Conservation (phyloP, 2,329 filamentous ascomycete species). For the Colletotrichum shisoi region DNA sequence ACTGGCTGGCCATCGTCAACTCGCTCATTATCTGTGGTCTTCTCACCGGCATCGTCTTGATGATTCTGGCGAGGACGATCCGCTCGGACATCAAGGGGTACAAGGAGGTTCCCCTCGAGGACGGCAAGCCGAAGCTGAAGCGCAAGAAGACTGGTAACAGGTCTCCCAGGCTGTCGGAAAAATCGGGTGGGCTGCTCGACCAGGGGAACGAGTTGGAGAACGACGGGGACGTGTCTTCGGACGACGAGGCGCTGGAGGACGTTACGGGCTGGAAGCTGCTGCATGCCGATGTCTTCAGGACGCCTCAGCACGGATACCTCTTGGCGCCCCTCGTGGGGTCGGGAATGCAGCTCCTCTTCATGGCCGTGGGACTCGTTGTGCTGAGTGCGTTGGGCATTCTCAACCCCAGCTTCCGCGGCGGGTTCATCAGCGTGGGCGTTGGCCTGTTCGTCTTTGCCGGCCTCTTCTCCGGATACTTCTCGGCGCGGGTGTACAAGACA, state of each 20-base stretch:
- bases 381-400: slow-evolving; percentile 79
- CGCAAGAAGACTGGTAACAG: slow-evolving; percentile 54
- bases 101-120: slow-evolving; percentile 71
- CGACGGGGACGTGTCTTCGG: slow-evolving; percentile 66
- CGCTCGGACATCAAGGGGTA: slow-evolving; percentile 79
- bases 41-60: slow-evolving; percentile 78
- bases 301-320: slow-evolving; percentile 73
- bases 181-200: slow-evolving; percentile 67
- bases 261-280: slow-evolving; percentile 87
- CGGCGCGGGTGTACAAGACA: slow-evolving; percentile 81
- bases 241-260: slow-evolving; percentile 79
- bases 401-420: slow-evolving; percentile 88
- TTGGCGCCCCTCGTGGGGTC: slow-evolving; percentile 84
- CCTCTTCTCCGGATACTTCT: slow-evolving; percentile 87
- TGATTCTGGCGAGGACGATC: slow-evolving; percentile 81
- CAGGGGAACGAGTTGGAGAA: slow-evolving; percentile 61
- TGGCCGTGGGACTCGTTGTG: slow-evolving; percentile 75
- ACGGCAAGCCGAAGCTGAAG: slow-evolving; percentile 67
- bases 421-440: slow-evolving; percentile 83
- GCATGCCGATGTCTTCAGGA: slow-evolving; percentile 86
- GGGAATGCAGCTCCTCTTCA: slow-evolving; percentile 85
- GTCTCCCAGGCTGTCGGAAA: slow-evolving; percentile 52
- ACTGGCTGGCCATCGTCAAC: slow-evolving; percentile 90
- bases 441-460: slow-evolving; percentile 86
- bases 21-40: slow-evolving; percentile 83